Evolutionary conservation across 768 basidiomycete genomes (phyloP).

Genomic region (Nidula microcarpa): DNA sequence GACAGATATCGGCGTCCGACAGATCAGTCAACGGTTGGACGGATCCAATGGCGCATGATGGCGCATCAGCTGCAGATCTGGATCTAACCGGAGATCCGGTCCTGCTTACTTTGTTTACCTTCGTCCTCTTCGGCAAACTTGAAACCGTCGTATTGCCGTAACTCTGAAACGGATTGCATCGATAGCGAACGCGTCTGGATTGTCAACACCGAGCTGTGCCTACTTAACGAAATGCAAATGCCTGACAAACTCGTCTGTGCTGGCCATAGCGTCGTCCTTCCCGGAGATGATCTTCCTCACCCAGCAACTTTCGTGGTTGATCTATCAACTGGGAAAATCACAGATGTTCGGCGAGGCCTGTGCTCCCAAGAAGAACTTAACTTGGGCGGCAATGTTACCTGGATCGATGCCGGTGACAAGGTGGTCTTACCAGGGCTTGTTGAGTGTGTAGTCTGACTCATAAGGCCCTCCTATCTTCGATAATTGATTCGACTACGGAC

Average conservation of each 20-base stretch:
- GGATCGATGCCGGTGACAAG: conserved; percentile 56
- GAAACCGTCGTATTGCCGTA: background rate
- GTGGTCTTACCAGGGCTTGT: conserved; percentile 75
- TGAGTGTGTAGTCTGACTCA: conserved; percentile 49
- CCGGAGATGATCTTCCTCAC: conserved; percentile 38
- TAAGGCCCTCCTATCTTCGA: background rate
- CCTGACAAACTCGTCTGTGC: conserved; percentile 32
- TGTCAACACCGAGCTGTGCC: background rate
- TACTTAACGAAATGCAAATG: background rate
- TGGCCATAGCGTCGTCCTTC: conserved; percentile 56
- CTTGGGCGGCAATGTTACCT: conserved; percentile 25
- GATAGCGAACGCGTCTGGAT: background rate
- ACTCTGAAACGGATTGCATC: background rate
- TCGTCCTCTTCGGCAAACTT: background rate
- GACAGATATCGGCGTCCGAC: too few relatives aligned
- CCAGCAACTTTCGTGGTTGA: conserved; percentile 70
- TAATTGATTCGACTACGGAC: conserved; percentile 5
- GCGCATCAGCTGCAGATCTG: background rate
- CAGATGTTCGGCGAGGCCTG: conserved; percentile 35
- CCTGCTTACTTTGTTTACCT: background rate
- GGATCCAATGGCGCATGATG: too few relatives aligned
- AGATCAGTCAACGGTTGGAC: too few relatives aligned
- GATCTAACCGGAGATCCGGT: background rate
- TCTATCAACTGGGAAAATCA: conserved; percentile 55
- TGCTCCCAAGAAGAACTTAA: conserved; percentile 24